Conservation (phyloP, 352 stramenopile genomes). For the Globisporangium mamillatum region DNA sequence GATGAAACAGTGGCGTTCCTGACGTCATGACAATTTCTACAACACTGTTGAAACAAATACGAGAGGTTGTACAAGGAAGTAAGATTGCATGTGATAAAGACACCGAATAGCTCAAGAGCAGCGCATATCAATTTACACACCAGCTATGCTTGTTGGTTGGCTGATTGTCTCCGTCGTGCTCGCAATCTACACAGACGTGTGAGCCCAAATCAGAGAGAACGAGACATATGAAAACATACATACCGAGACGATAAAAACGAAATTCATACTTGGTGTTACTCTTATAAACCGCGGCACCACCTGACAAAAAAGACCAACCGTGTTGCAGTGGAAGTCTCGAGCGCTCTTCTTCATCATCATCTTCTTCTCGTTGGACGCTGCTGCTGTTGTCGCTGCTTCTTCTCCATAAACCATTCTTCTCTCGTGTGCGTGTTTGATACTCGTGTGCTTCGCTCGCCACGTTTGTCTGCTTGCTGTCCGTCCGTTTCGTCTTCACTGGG, state of each 20-base stretch:
- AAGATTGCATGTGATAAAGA: not conserved
- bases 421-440: not conserved
- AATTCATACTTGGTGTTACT: conserved; percentile 2
- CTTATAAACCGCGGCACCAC: not conserved
- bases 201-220: not conserved
- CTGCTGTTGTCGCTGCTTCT: not conserved
- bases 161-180: not conserved
- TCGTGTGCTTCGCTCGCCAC: not conserved
- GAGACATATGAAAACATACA: not conserved
- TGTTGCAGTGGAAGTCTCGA: not conserved
- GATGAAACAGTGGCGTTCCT: not conserved
- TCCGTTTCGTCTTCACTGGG: not conserved
- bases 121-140: not conserved
- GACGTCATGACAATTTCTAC: not conserved
- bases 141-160: not conserved
- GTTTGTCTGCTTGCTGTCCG: not conserved
- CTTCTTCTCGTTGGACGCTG: no score
- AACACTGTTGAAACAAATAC: not conserved
- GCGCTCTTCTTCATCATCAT: not conserved
- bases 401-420: not conserved
- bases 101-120: not conserved
- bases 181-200: not conserved
- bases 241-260: not conserved
- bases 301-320: not conserved
- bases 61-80: not conserved